A percentile compares a stretch with the other conserved stretches of the same genome.
phyloP scores from a whole-genome alignment of 192 early-diverging fungal species.

The Glomus cerebriforme region DNA sequence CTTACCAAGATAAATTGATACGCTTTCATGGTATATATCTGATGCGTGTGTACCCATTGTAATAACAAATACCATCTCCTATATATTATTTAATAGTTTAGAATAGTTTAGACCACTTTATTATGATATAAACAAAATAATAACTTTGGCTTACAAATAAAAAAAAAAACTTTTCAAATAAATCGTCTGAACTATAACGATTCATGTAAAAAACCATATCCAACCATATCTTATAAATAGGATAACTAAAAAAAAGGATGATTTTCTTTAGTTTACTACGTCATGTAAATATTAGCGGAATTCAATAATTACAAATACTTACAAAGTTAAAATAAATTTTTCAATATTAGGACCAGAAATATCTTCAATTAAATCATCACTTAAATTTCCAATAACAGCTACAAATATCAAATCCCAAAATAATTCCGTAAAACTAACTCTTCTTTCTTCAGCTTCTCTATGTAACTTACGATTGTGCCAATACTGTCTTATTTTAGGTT shows the following conservation, averaged over 20 bases:
- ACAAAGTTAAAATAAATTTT: constrained; percentile 32
- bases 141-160: constrained; percentile 21
- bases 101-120: background rate
- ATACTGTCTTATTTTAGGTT: constrained; percentile 33
- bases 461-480: constrained; percentile 26
- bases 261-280: background rate
- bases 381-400: constrained; percentile 18
- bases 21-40: background rate
- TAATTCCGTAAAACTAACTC: constrained; percentile 28
- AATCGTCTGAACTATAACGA: constrained; percentile 33
- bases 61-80: constrained; percentile 33
- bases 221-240: constrained; percentile 14
- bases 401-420: constrained; percentile 40
- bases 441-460: constrained; percentile 32
- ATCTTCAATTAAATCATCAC: constrained; percentile 9
- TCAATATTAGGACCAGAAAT: background rate
- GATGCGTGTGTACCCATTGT: constrained; percentile 28
- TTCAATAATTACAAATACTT: constrained; percentile 23
- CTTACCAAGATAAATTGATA: background rate
- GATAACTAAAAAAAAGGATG: constrained; percentile 12
- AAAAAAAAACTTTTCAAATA: constrained; percentile 33
- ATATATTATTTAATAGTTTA: background rate
- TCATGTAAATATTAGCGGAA: background rate
- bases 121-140: background rate
- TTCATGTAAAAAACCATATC: constrained; percentile 27